Conservation (phyloP, 495 filamentous ascomycete genomes). For the Usnea hakonensis region DNA sequence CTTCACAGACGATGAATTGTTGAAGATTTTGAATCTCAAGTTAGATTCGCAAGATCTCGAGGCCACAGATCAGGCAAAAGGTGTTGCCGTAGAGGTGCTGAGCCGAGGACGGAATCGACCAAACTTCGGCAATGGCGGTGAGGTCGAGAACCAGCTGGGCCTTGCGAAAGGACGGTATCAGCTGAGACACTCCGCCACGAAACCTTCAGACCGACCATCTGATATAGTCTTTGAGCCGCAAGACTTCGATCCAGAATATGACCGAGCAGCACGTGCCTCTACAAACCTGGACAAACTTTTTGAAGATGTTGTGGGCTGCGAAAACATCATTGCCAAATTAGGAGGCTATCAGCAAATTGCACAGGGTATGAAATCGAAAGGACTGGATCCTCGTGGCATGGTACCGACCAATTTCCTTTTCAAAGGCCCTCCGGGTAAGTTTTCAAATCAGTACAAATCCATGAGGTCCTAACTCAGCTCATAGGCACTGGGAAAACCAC, state of each 20-base stretch:
- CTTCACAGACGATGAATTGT: conserved; percentile 52
- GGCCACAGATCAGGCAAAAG: conserved; percentile 35
- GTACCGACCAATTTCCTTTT: conserved; percentile 59
- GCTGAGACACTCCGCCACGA: conserved; percentile 32
- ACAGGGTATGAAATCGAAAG: conserved; percentile 39
- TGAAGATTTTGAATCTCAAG: conserved; percentile 51
- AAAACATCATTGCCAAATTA: conserved; percentile 50
- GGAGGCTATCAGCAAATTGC: conserved; percentile 53
- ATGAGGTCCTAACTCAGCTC: background rate
- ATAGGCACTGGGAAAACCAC: conserved; percentile 68
- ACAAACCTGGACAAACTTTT: conserved; percentile 54
- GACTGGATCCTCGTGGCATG: conserved; percentile 49
- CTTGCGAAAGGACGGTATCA: conserved; percentile 53
- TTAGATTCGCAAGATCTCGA: conserved; percentile 39
- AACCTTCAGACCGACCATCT: conserved; percentile 22
- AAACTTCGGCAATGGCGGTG: conserved; percentile 51
- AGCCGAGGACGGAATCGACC: conserved; percentile 37
- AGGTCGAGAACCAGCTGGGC: conserved; percentile 58
- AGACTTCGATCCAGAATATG: conserved; percentile 64
- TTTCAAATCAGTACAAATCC: background rate
- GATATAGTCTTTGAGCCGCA: conserved; percentile 43
- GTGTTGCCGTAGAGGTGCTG: conserved; percentile 37
- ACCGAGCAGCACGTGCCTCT: conserved; percentile 42
- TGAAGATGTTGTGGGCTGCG: conserved; percentile 57
- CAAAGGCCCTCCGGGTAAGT: conserved; percentile 53